Percentiles rank a stretch among this genome's conserved stretches.
Conservation (phyloP, 1,284 basidiomycete species). For the Ganoderma leucocontextum region DNA sequence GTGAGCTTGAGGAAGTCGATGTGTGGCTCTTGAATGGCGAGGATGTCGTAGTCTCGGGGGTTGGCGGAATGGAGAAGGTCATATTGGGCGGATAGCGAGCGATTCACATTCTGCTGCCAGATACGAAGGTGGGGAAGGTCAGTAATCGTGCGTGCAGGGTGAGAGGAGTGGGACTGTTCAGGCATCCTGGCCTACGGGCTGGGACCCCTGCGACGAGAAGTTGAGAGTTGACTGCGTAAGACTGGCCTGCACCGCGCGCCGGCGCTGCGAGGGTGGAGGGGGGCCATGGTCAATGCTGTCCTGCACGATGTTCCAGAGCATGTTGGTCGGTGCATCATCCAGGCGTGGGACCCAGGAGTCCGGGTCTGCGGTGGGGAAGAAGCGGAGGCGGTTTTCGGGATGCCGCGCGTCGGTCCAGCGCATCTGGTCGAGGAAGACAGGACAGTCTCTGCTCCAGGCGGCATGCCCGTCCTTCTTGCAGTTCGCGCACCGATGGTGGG, state of each 20-base stretch:
- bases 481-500: constrained; percentile 21
- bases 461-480: constrained; percentile 8
- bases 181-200: neutral
- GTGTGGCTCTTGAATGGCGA: constrained; percentile 47
- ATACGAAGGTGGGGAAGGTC: constrained; percentile 24
- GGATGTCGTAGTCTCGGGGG: constrained; percentile 39
- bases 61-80: constrained; percentile 33
- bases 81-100: constrained; percentile 35
- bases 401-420: neutral
- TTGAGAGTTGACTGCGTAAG: neutral
- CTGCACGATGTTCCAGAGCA: neutral
- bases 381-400: neutral
- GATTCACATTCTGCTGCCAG: constrained; percentile 42
- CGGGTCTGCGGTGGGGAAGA: neutral
- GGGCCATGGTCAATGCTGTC: too few species aligned
- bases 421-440: neutral
- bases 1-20: constrained; percentile 34
- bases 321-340: neutral
- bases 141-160: neutral
- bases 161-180: neutral
- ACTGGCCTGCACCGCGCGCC: neutral
- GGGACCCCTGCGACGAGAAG: neutral
- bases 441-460: neutral
- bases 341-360: neutral
- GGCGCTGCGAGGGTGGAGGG: neutral